Conservation (phyloP, 2,329 filamentous ascomycete species). For the Clarireedia monteithiana region DNA sequence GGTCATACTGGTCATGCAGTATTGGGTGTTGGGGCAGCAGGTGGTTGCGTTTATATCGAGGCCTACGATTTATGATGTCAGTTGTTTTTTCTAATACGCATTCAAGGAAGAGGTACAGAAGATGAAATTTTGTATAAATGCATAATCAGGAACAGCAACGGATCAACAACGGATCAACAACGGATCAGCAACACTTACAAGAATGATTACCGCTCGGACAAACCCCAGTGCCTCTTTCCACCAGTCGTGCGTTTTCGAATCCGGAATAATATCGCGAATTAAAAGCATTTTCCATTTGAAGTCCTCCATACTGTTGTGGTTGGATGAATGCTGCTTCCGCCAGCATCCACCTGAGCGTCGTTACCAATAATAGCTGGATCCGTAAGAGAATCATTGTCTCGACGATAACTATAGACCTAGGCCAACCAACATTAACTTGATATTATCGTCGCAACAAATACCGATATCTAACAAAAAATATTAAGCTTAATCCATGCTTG, state of each 20-base stretch:
- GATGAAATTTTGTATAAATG: background rate
- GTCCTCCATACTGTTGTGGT: slow-evolving; percentile 2
- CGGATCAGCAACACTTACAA: slow-evolving; percentile 14
- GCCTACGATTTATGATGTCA: slow-evolving; percentile 26
- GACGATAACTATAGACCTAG: too few species aligned
- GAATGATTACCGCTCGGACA: slow-evolving; percentile 20
- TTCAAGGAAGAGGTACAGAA: background rate
- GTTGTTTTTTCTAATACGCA: background rate
- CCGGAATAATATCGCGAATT: slow-evolving; percentile 23
- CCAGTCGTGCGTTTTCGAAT: slow-evolving; percentile 8
- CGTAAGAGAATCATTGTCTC: background rate
- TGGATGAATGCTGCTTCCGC: background rate
- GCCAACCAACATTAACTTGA: too few species aligned
- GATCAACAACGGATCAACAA: background rate
- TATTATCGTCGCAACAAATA: too few species aligned
- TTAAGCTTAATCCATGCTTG: too few species aligned
- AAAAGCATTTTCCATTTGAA: slow-evolving; percentile 10
- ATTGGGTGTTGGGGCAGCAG: slow-evolving; percentile 38
- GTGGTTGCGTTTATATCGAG: slow-evolving; percentile 33
- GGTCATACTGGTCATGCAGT: slow-evolving; percentile 42
- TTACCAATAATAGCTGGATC: background rate
- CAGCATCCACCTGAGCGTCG: background rate
- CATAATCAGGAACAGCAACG: background rate
- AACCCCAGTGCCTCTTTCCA: slow-evolving; percentile 12
- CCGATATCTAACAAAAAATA: too few species aligned